Conservation (phyloP, 176 grass and related monocot species). For the Poa pratensis region DNA sequence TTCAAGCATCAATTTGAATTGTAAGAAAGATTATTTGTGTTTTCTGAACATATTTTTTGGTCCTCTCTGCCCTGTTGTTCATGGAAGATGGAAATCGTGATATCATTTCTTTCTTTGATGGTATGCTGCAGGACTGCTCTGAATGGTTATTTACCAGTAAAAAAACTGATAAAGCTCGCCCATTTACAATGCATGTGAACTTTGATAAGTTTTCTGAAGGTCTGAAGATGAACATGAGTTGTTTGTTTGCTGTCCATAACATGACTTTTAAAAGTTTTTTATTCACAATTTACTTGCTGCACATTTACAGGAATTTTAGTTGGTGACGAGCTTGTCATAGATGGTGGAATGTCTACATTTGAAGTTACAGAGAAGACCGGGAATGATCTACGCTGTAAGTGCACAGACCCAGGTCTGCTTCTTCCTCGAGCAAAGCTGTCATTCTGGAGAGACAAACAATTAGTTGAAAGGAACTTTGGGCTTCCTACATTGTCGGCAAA, state of each 20-base stretch:
- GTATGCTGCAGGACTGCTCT: constrained; percentile 52
- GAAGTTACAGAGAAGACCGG: constrained; percentile 58
- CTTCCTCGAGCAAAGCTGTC: constrained; percentile 75
- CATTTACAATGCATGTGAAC: constrained; percentile 64
- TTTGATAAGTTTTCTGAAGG: constrained; percentile 41
- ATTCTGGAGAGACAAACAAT: constrained; percentile 65
- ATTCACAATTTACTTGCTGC: constrained; percentile 12
- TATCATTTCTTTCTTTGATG: constrained; percentile 22
- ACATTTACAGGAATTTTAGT: constrained; percentile 60
- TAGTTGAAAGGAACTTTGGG: constrained; percentile 69
- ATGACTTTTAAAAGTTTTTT: constrained; percentile 17
- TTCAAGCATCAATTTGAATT: not conserved
- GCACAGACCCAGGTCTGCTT: constrained; percentile 70
- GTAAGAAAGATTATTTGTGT: not conserved
- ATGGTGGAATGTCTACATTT: constrained; percentile 81
- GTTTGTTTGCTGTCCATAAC: constrained; percentile 14
- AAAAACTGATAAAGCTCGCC: constrained; percentile 36
- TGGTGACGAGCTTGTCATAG: constrained; percentile 71
- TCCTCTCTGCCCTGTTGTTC: not conserved
- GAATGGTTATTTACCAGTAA: constrained; percentile 70
- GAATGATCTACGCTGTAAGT: constrained; percentile 64
- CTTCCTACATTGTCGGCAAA: constrained; percentile 65
- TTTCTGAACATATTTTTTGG: not conserved
- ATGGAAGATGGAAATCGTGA: not conserved
- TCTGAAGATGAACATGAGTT: constrained; percentile 14